phyloP scores from a whole-genome alignment of 169 alveolate genomes.

The Cryptosporidium ubiquitum region DNA sequence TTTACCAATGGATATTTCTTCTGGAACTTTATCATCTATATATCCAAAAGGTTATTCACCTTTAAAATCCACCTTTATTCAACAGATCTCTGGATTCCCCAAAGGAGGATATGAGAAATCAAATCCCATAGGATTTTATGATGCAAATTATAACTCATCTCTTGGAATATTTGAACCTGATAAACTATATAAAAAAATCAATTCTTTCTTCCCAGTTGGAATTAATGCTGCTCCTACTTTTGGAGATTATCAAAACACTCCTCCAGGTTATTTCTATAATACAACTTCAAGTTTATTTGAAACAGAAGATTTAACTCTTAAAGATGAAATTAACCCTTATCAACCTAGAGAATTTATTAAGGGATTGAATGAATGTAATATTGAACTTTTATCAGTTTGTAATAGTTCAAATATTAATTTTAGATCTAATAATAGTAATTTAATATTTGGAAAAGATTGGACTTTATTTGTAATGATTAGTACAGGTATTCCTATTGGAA shows the following conservation, averaged over 20 bases:
- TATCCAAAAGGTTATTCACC: constrained; percentile 10
- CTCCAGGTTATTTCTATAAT: constrained; percentile 2
- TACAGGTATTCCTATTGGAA: not conserved
- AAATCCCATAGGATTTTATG: not conserved
- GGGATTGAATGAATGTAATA: not conserved
- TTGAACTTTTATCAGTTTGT: constrained; percentile 21
- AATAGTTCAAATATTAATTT: not conserved
- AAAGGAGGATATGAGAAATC: constrained; percentile 6
- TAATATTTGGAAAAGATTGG: constrained; percentile 2
- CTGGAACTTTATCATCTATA: not conserved
- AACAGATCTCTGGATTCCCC: constrained; percentile 10
- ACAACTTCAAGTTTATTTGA: constrained; percentile 1
- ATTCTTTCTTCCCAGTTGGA: constrained; percentile 15
- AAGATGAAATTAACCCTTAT: not conserved
- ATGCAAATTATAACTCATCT: not conserved
- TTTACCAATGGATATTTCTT: constrained; percentile 12
- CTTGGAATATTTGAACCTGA: not conserved
- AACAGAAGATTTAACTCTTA: not conserved
- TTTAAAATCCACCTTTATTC: not conserved
- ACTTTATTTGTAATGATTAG: not conserved
- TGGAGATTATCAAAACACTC: constrained; percentile 2
- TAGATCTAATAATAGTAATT: not conserved
- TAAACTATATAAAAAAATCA: not conserved
- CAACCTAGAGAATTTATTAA: constrained; percentile 11
- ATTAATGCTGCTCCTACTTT: constrained; percentile 7